A percentile compares a stretch with the other conserved stretches of the same genome.
phyloP scores from a whole-genome alignment of 2,329 filamentous ascomycete species.

The Cadophora gregata region DNA sequence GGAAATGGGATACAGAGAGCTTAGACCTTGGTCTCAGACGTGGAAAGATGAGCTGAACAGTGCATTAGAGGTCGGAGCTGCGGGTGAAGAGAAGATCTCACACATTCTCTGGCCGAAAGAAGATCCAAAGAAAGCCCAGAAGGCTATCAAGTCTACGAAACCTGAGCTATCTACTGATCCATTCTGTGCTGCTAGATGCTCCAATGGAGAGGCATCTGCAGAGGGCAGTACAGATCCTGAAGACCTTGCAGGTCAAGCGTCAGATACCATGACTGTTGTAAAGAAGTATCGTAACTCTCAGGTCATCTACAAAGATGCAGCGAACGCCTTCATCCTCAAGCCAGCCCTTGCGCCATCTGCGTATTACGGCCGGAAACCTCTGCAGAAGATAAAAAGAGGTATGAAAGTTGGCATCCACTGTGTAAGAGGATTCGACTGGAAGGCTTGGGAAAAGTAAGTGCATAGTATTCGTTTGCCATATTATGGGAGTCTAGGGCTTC shows the following conservation, averaged over 20 bases:
- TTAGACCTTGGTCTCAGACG: conserved; percentile 88
- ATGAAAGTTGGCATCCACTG: conserved; percentile 83
- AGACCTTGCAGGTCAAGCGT: conserved; percentile 28
- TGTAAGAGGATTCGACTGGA: conserved; percentile 85
- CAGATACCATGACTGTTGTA: conserved; percentile 39
- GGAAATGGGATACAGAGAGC: conserved; percentile 86
- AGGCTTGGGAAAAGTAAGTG: conserved; percentile 68
- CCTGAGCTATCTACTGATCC: conserved; percentile 51
- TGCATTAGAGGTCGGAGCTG: conserved; percentile 86
- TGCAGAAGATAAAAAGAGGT: conserved; percentile 81
- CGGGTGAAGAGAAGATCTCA: conserved; percentile 89
- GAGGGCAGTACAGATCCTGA: conserved; percentile 53
- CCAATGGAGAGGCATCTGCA: conserved; percentile 62
- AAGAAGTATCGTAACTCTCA: conserved; percentile 76
- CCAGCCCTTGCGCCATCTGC: conserved; percentile 84
- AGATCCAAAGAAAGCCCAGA: conserved; percentile 42
- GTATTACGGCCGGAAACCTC: conserved; percentile 81
- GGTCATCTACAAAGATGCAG: conserved; percentile 83
- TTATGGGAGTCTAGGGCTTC: background rate
- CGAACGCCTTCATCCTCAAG: conserved; percentile 82
- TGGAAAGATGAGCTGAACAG: conserved; percentile 92
- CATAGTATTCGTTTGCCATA: background rate
- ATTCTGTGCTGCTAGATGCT: conserved; percentile 65
- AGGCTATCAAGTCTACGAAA: conserved; percentile 38
- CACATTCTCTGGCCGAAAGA: conserved; percentile 78